phyloP scores from a whole-genome alignment of 305 asterid species.

The Euphrasia arctica region DNA sequence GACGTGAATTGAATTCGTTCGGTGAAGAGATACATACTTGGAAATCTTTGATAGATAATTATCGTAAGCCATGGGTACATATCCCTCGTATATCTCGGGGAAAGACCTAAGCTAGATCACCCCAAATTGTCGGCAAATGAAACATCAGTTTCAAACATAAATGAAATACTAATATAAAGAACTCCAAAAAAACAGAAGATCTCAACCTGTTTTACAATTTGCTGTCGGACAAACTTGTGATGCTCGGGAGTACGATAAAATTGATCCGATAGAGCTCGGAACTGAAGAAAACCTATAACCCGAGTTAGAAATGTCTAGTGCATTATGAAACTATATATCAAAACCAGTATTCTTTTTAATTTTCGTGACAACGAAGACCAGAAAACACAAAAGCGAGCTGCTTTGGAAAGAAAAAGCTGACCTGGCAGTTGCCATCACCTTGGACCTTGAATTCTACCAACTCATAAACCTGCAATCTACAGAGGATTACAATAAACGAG shows the following conservation, averaged over 20 bases:
- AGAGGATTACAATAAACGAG: slow-evolving; percentile 32
- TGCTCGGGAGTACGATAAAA: slow-evolving; percentile 75
- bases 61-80: slow-evolving; percentile 67
- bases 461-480: slow-evolving; percentile 80
- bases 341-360: no score
- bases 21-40: slow-evolving; percentile 45
- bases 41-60: slow-evolving; percentile 80
- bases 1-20: slow-evolving; percentile 12
- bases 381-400: background rate
- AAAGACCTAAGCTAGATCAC: slow-evolving; percentile 61
- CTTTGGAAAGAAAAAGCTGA: slow-evolving; percentile 25
- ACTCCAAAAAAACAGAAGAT: slow-evolving; percentile 7
- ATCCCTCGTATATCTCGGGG: slow-evolving; percentile 64
- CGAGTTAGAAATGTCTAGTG: slow-evolving; percentile 17
- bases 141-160: slow-evolving; percentile 26
- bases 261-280: slow-evolving; percentile 94
- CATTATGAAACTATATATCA: no score
- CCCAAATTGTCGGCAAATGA: slow-evolving; percentile 23
- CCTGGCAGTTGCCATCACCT: slow-evolving; percentile 99
- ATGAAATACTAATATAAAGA: slow-evolving; percentile 5
- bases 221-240: slow-evolving; percentile 82
- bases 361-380: no score
- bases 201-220: slow-evolving; percentile 88
- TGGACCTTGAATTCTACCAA: slow-evolving; percentile 82
- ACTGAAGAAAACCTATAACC: slow-evolving; percentile 38